A percentile compares a stretch with the other conserved stretches of the same genome.
Evolutionary conservation across 1,139 yeast genomes (phyloP).

Genomic region (Blastobotrys proliferans): DNA sequence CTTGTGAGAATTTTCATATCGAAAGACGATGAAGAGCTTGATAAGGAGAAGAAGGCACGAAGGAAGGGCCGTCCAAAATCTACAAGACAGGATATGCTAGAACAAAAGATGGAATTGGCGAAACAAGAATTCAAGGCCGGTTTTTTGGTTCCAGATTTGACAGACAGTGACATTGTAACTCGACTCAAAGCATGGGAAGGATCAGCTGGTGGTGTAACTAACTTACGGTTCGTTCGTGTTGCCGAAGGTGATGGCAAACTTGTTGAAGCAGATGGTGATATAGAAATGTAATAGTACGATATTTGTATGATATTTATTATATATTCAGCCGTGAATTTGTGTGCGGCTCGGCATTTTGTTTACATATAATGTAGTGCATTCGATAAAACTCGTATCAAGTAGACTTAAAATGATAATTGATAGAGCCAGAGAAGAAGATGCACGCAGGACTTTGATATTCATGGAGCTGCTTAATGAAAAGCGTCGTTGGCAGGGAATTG

Average conservation of each 20-base stretch:
- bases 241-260: slow-evolving; percentile 5
- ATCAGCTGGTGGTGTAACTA: slow-evolving; percentile 71
- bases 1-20: slow-evolving; percentile 61
- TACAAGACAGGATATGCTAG: slow-evolving; percentile 61
- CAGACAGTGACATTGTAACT: slow-evolving; percentile 55
- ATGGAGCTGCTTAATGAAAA: too few species aligned
- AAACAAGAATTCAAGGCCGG: slow-evolving; percentile 62
- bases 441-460: background rate
- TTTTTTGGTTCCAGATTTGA: slow-evolving; percentile 66
- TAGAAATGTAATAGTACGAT: slow-evolving; percentile 10
- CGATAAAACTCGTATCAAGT: too few species aligned
- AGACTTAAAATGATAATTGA: too few species aligned
- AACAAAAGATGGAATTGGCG: slow-evolving; percentile 60
- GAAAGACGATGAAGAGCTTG: slow-evolving; percentile 71
- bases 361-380: too few species aligned
- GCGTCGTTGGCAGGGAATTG: too few species aligned
- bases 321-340: too few species aligned
- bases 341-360: too few species aligned
- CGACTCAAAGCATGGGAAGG: slow-evolving; percentile 74
- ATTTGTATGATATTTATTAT: too few species aligned
- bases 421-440: too few species aligned
- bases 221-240: slow-evolving; percentile 44
- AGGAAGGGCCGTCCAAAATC: slow-evolving; percentile 86
- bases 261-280: slow-evolving; percentile 7
- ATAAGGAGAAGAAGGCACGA: slow-evolving; percentile 52